Percentiles rank a stretch among this genome's conserved stretches.
phyloP scores from a whole-genome alignment of 208 protist genomes.

The Wallacemonas collosoma region DNA sequence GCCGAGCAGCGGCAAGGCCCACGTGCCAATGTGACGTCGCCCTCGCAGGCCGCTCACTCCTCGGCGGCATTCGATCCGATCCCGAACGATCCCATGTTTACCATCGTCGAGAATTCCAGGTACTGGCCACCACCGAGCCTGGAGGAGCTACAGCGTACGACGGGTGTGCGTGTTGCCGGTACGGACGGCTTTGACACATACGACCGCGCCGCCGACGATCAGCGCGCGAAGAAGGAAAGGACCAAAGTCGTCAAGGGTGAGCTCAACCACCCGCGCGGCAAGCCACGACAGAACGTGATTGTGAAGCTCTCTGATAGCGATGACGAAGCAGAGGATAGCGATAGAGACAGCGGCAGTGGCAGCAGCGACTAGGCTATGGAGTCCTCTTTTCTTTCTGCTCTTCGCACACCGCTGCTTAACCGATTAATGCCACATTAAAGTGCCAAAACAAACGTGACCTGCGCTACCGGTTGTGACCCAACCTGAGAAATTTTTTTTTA shows the following conservation, averaged over 20 bases:
- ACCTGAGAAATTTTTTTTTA: too few species aligned
- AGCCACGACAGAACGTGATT: slow-evolving; percentile 61
- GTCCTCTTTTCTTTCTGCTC: too few species aligned
- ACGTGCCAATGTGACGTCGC: too few species aligned
- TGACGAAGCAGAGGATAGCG: slow-evolving; percentile 29
- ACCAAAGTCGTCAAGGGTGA: slow-evolving; percentile 71
- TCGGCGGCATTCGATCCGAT: slow-evolving; percentile 70
- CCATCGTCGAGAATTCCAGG: slow-evolving; percentile 52
- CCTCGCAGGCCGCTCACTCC: not conserved
- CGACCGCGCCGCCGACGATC: slow-evolving; percentile 76
- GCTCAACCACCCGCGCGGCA: slow-evolving; percentile 83
- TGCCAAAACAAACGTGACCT: too few species aligned
- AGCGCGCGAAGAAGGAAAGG: slow-evolving; percentile 47
- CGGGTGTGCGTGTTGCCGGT: slow-evolving; percentile 32
- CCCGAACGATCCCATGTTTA: slow-evolving; percentile 72
- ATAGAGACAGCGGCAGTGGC: not conserved
- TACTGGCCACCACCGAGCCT: slow-evolving; percentile 79
- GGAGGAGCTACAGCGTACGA: slow-evolving; percentile 54
- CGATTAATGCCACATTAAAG: too few species aligned
- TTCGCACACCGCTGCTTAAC: too few species aligned
- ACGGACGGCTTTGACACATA: slow-evolving; percentile 81
- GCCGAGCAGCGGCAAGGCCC: slow-evolving; percentile 9
- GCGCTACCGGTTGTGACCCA: too few species aligned
- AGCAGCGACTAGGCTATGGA: too few species aligned
- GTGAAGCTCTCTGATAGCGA: slow-evolving; percentile 49